Percentiles rank a stretch among this genome's conserved stretches.
Conservation (phyloP, 768 basidiomycete species). For the Mycena floridula region DNA sequence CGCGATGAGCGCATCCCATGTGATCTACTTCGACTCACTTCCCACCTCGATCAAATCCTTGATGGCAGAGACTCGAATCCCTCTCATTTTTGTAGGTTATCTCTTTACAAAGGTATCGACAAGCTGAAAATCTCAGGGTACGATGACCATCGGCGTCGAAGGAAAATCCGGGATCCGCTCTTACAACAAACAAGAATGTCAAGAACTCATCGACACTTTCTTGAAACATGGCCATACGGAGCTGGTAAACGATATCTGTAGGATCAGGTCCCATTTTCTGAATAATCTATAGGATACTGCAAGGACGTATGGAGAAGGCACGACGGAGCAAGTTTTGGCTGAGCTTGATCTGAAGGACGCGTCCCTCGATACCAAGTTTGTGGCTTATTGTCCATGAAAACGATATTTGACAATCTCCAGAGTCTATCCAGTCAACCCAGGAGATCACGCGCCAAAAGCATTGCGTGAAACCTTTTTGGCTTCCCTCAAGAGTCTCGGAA, state of each 20-base stretch:
- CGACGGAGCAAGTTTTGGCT: slow-evolving; percentile 40
- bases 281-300: slow-evolving; percentile 45
- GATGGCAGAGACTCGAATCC: slow-evolving; percentile 24
- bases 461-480: slow-evolving; percentile 29
- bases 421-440: slow-evolving; percentile 31
- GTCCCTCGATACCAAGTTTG: slow-evolving; percentile 44
- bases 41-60: neutral
- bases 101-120: neutral
- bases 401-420: slow-evolving; percentile 14
- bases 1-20: neutral
- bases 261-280: no score
- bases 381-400: neutral
- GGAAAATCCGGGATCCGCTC: slow-evolving; percentile 36
- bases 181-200: slow-evolving; percentile 26
- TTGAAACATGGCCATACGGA: slow-evolving; percentile 33
- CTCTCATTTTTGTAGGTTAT: slow-evolving; percentile 28
- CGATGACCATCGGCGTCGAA: slow-evolving; percentile 38
- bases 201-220: slow-evolving; percentile 40
- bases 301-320: slow-evolving; percentile 39
- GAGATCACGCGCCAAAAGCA: slow-evolving; percentile 31
- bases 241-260: no score
- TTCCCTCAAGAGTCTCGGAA: slow-evolving; percentile 27
- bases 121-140: slow-evolving; percentile 27
- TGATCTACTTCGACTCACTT: neutral
- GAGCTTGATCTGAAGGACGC: slow-evolving; percentile 33